phyloP scores from a whole-genome alignment of 768 basidiomycete genomes.

The Kwoniella dendrophila region DNA sequence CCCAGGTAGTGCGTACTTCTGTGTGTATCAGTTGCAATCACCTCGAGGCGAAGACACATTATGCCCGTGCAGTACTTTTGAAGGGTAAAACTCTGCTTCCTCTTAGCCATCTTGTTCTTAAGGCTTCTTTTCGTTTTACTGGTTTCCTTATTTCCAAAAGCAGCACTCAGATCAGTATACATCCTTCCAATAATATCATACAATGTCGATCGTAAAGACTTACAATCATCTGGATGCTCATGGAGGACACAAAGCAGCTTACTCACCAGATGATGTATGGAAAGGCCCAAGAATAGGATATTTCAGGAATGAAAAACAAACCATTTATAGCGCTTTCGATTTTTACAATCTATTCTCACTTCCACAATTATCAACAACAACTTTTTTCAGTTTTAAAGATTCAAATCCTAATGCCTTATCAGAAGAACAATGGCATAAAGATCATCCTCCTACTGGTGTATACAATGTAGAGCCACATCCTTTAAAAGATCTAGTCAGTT shows the following conservation, averaged over 20 bases:
- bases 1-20: not conserved
- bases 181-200: no score
- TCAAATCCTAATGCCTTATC: not conserved
- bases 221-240: not conserved
- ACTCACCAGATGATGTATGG: not conserved
- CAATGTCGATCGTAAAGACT: not conserved
- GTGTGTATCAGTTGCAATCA: no score
- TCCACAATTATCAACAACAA: not conserved
- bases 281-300: not conserved
- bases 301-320: not conserved
- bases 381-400: not conserved
- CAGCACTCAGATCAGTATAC: no score
- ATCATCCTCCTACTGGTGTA: not conserved
- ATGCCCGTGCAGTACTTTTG: no score
- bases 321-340: not conserved
- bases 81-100: no score
- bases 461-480: conserved; percentile 14
- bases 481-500: conserved; percentile 29
- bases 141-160: no score
- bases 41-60: no score
- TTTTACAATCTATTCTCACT: not conserved
- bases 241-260: not conserved
- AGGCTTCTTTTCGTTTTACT: no score
- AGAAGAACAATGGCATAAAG: not conserved
- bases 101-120: no score